These are phyloP conservation scores for Veloboletus limbatus DNA, from an alignment of 1,284 basidiomycete species.

Conservation along the genomic window DNA sequence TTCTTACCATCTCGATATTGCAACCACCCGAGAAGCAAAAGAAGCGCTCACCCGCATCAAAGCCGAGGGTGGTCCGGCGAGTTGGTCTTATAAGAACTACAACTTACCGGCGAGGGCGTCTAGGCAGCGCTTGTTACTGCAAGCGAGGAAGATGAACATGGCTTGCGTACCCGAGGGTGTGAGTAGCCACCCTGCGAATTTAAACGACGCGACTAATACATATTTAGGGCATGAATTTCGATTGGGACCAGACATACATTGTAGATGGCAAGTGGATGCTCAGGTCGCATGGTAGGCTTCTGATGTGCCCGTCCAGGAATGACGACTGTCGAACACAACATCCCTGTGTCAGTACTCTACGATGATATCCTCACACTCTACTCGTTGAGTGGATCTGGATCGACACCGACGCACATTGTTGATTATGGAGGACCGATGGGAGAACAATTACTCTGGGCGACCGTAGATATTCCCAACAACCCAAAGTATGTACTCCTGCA, in stretches of 20 bases:
- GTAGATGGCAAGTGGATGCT: constrained; percentile 51
- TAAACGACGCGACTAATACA: constrained; percentile 3
- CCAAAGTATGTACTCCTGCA: constrained; percentile 46
- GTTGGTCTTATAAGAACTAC: constrained; percentile 76
- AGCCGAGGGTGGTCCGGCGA: constrained; percentile 63
- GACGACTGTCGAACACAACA: constrained; percentile 72
- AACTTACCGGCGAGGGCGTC: constrained; percentile 67
- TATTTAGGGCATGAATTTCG: constrained; percentile 64
- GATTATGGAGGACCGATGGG: constrained; percentile 68
- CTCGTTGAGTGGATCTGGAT: constrained; percentile 63
- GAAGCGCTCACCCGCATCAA: constrained; percentile 66
- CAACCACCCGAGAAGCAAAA: constrained; percentile 55
- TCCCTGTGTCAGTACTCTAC: constrained; percentile 62
- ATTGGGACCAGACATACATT: constrained; percentile 76
- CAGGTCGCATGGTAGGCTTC: background rate
- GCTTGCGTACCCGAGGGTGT: constrained; percentile 70
- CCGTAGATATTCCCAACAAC: constrained; percentile 60
- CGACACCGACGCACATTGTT: constrained; percentile 70
- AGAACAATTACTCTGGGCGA: constrained; percentile 68
- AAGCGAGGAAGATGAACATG: constrained; percentile 62
- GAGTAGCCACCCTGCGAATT: constrained; percentile 6
- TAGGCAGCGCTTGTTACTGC: constrained; percentile 60
- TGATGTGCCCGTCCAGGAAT: constrained; percentile 47
- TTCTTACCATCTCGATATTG: constrained; percentile 60
- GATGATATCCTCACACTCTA: constrained; percentile 66